Conservation (phyloP, 331 rosid species). For the Prunus yedoensis region DNA sequence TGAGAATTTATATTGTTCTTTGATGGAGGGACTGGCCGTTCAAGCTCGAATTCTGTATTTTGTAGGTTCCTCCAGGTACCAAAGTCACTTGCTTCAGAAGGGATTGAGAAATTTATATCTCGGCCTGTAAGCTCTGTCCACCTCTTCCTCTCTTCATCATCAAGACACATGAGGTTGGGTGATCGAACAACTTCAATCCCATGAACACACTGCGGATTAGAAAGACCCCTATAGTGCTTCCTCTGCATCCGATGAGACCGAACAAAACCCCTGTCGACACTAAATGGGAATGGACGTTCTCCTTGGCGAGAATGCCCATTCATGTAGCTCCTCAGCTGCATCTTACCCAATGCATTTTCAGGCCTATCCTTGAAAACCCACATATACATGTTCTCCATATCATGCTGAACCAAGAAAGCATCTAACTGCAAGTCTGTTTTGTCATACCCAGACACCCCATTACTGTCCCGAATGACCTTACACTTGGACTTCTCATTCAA, state of each 20-base stretch:
- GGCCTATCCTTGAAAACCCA: conserved; percentile 58
- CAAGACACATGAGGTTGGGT: conserved; percentile 42
- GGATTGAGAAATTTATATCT: conserved; percentile 38
- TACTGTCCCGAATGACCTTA: conserved; percentile 32
- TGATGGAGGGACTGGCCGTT: conserved; percentile 25
- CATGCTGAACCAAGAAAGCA: conserved; percentile 48
- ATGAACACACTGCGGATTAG: conserved; percentile 47
- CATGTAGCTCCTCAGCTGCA: conserved; percentile 55
- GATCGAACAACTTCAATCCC: conserved; percentile 41
- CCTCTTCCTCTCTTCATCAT: conserved; percentile 48
- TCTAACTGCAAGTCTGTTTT: conserved; percentile 41
- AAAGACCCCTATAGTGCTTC: conserved; percentile 52
- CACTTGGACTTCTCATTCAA: conserved; percentile 47
- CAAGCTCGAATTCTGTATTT: conserved; percentile 37
- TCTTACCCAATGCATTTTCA: conserved; percentile 45
- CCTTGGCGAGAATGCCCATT: conserved; percentile 53
- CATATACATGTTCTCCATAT: conserved; percentile 56
- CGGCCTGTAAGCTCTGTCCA: conserved; percentile 54
- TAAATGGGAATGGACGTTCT: conserved; percentile 48
- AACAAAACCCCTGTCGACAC: conserved; percentile 46
- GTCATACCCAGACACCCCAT: conserved; percentile 44
- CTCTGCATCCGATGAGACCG: conserved; percentile 55
- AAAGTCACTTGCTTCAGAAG: conserved; percentile 39
- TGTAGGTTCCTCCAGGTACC: conserved; percentile 45
- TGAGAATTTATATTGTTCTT: conserved; percentile 28